Evolutionary conservation across 495 filamentous ascomycete genomes (phyloP), one percentile per base, ranked within the genome.

Genomic region (Aspergillus campestris): DNA sequence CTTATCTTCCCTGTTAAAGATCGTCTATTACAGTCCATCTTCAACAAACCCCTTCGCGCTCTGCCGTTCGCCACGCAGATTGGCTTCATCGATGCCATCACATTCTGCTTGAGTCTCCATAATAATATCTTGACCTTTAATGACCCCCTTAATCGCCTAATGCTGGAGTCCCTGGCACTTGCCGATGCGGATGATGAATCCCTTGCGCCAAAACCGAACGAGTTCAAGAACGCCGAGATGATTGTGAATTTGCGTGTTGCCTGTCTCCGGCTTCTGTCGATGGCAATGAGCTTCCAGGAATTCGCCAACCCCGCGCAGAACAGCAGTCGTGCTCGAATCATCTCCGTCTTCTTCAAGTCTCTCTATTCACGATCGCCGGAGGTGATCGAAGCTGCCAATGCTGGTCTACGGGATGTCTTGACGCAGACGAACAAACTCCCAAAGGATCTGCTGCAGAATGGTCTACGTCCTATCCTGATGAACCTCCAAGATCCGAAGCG

Each of bases 11-110:
- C 89, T 3, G 85, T 92, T 40, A 91, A 90, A 56, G 91, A 96
- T 41, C 79, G 86, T 35, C 67, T 96, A 13, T 73, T 97, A 8
- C 74, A 77, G 48, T 84, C 89, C 0, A 95, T 99, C 41, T 99
- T 89, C 70, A 84, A 83, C 55, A 99, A 99, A 65, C 94, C 94
- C 27, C 62, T 99, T 18, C 77, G 94, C 40, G 94, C 94, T 3
- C 65, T 99, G 42, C 90, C 91, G 2, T 96, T 96, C 57, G 73
- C 84, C 4, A 86, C 82, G 2, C 94, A 99, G 61, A 97, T 99
- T 56, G 94, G 92, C 8, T 97, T 91, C 59, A 94, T 99, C 52
- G 92, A 97, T 61, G 94, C 90, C 6, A 89, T 99, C 52, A 92
- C 87, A 0, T 97, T 89, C 61, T 94, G 88, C 62, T 74, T 99